A percentile compares a stretch with the other conserved stretches of the same genome.
Evolutionary conservation across 768 basidiomycete species (phyloP).

Genomic region (Suillus lakei): DNA sequence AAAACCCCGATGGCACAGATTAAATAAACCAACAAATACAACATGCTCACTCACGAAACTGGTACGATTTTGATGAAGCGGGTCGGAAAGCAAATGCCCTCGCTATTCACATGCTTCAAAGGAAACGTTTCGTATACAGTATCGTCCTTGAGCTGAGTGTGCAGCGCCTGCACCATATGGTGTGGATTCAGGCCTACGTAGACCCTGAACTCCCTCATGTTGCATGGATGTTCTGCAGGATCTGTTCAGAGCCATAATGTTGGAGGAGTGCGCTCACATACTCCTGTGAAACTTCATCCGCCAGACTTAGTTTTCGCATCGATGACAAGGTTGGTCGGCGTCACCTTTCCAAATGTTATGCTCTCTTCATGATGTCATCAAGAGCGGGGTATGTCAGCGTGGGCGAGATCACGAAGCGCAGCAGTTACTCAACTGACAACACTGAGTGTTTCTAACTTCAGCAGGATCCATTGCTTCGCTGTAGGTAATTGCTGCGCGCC

Average conservation of each 20-base stretch:
- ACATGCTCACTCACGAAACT: conserved; percentile 59
- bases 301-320: neutral
- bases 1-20: neutral
- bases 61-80: conserved; percentile 78
- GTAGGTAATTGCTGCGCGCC: conserved; percentile 61
- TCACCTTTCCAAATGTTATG: conserved; percentile 83
- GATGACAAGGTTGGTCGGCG: neutral
- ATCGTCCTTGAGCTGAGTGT: conserved; percentile 69
- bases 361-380: conserved; percentile 47
- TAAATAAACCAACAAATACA: conserved; percentile 1
- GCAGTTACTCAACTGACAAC: conserved; percentile 64
- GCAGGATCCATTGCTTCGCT: conserved; percentile 71
- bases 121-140: conserved; percentile 64
- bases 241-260: conserved; percentile 8
- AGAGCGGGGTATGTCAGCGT: conserved; percentile 16
- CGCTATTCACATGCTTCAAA: conserved; percentile 57
- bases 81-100: conserved; percentile 63
- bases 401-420: neutral
- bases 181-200: conserved; percentile 68
- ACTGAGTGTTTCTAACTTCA: conserved; percentile 61
- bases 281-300: conserved; percentile 30
- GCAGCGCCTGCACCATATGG: conserved; percentile 70
- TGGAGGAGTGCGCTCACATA: conserved; percentile 16
- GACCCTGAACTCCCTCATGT: conserved; percentile 83
- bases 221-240: conserved; percentile 78